These are phyloP conservation scores for Agaricus blazei DNA, from an alignment of 768 basidiomycete genomes.

Conservation along the genomic window DNA sequence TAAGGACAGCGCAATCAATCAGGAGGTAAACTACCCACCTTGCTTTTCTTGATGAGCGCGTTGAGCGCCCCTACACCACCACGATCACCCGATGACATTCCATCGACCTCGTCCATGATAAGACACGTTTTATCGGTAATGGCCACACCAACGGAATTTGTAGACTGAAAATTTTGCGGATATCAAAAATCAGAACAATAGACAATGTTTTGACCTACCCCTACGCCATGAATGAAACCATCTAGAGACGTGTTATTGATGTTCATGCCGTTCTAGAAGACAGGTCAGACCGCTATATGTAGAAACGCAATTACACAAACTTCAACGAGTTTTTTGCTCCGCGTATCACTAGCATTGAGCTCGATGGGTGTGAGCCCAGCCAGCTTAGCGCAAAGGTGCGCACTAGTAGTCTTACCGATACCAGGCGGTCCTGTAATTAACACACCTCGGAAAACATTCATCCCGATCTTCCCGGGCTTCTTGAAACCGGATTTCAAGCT, in stretches of 20 bases:
- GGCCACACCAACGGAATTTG: conserved; percentile 63
- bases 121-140: conserved; percentile 81
- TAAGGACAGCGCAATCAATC: not conserved
- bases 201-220: conserved; percentile 27
- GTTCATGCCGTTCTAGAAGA: conserved; percentile 74
- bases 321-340: conserved; percentile 97
- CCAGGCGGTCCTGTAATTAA: conserved; percentile 93
- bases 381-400: conserved; percentile 87
- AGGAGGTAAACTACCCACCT: conserved; percentile 36
- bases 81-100: conserved; percentile 96
- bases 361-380: conserved; percentile 92
- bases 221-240: conserved; percentile 66
- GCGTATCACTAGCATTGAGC: conserved; percentile 90
- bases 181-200: not conserved
- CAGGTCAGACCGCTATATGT: not conserved
- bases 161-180: conserved; percentile 22
- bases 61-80: conserved; percentile 95
- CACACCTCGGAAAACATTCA: conserved; percentile 83
- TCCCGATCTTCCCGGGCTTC: conserved; percentile 88
- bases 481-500: conserved; percentile 78
- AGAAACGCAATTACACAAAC: conserved; percentile 30
- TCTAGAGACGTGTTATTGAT: conserved; percentile 86
- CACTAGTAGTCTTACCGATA: conserved; percentile 96
- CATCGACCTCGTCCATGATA: conserved; percentile 99
- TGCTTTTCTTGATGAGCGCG: conserved; percentile 88